These are phyloP conservation scores for Candida peoriensis DNA, from an alignment of 805 yeast species.

Conservation along the genomic window DNA sequence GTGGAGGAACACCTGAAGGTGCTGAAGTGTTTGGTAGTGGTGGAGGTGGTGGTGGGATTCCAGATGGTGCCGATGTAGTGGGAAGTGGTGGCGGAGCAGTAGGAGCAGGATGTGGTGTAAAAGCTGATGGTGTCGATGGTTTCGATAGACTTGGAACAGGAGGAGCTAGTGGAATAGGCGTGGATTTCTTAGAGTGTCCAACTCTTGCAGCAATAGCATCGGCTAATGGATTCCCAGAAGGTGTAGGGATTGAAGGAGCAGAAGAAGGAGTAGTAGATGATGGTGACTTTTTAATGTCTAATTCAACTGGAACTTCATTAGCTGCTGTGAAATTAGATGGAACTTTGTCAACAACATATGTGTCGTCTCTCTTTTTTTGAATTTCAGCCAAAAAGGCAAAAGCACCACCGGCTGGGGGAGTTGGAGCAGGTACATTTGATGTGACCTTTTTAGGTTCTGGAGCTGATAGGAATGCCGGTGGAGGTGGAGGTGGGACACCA, in stretches of 20 bases:
- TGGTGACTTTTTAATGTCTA: slow-evolving; percentile 6
- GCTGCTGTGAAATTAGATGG: slow-evolving; percentile 18
- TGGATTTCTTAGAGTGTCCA: slow-evolving; percentile 11
- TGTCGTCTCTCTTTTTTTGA: slow-evolving; percentile 48
- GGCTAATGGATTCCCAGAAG: slow-evolving; percentile 13
- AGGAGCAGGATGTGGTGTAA: too few species aligned
- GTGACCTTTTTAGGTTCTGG: too few species aligned
- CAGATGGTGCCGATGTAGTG: slow-evolving; percentile 11
- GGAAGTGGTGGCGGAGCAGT: slow-evolving; percentile 20
- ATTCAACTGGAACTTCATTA: slow-evolving; percentile 6
- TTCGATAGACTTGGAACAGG: slow-evolving; percentile 2
- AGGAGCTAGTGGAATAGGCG: slow-evolving; percentile 18
- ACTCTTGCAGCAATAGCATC: slow-evolving; percentile 6
- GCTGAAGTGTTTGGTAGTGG: slow-evolving; percentile 7
- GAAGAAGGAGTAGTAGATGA: slow-evolving; percentile 23
- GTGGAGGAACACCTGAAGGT: slow-evolving; percentile 15
- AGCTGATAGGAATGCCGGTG: slow-evolving; percentile 11
- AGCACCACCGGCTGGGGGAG: slow-evolving; percentile 32
- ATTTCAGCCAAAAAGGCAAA: slow-evolving; percentile 58
- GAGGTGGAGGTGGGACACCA: slow-evolving; percentile 15
- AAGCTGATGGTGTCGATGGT: slow-evolving; percentile 3
- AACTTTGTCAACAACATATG: slow-evolving; percentile 41
- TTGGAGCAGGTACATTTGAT: slow-evolving; percentile 13
- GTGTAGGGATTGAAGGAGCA: slow-evolving; percentile 23
- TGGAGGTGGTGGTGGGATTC: slow-evolving; percentile 8